Percentiles rank a stretch among this genome's conserved stretches.
These are phyloP conservation scores for Geotrichum klebahnii DNA, from an alignment of 1,139 yeast genomes.

Conservation along the genomic window DNA sequence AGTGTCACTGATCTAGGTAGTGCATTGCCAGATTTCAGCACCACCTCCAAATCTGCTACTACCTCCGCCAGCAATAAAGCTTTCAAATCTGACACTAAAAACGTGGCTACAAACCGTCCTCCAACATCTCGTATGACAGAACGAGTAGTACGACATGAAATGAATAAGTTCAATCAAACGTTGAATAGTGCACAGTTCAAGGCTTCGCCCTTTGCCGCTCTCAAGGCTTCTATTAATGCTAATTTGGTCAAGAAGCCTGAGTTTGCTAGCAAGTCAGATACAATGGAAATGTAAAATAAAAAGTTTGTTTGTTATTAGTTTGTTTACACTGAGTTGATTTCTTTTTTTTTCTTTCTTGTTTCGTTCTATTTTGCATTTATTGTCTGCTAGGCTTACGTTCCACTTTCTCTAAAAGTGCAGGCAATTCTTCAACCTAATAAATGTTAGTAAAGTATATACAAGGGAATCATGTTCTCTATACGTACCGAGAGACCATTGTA, in stretches of 20 bases:
- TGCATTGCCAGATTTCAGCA: constrained; percentile 32
- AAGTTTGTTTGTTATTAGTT: neutral
- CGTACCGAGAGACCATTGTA: constrained; percentile 53
- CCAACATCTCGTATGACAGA: constrained; percentile 34
- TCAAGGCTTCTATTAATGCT: constrained; percentile 26
- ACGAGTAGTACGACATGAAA: constrained; percentile 35
- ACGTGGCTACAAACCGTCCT: constrained; percentile 28
- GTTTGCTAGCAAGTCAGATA: constrained; percentile 18
- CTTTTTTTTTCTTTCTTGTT: no score
- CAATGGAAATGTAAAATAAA: constrained; percentile 11
- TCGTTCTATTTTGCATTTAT: neutral
- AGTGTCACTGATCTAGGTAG: constrained; percentile 34
- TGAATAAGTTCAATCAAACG: constrained; percentile 31
- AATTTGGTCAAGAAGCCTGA: constrained; percentile 29
- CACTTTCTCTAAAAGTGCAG: no score
- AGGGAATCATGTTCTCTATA: no score
- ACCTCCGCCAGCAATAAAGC: no score
- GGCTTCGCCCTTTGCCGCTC: constrained; percentile 32
- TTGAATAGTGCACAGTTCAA: constrained; percentile 27
- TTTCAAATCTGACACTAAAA: constrained; percentile 23
- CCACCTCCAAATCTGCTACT: constrained; percentile 19
- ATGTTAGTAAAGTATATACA: no score
- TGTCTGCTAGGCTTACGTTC: no score
- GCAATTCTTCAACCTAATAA: no score
- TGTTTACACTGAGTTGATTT: neutral